Conservation (phyloP, 495 filamentous ascomycete genomes). For the Penicillium bovifimosum region DNA sequence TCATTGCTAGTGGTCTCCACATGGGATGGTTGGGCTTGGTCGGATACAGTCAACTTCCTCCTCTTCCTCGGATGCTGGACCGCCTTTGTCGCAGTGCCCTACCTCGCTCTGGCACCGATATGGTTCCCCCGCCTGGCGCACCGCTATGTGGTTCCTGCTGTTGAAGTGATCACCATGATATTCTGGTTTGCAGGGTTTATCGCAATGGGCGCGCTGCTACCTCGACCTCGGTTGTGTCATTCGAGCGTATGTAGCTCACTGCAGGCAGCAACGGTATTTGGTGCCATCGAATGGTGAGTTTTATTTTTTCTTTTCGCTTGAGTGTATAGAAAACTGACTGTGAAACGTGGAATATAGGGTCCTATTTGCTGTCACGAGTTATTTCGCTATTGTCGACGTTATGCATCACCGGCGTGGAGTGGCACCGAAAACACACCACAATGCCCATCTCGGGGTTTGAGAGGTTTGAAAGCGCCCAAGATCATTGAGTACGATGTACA, state of each 20-base stretch:
- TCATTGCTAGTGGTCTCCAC: constrained; percentile 23
- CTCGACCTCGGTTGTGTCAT: constrained; percentile 39
- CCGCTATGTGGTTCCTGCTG: constrained; percentile 55
- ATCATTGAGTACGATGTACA: not conserved
- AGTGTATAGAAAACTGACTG: not conserved
- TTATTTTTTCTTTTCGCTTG: constrained; percentile 1
- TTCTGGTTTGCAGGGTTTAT: constrained; percentile 88
- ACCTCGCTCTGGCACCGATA: constrained; percentile 58
- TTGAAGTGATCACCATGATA: constrained; percentile 68
- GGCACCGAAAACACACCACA: constrained; percentile 17
- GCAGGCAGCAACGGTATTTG: constrained; percentile 50
- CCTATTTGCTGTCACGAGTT: constrained; percentile 43
- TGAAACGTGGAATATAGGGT: constrained; percentile 31
- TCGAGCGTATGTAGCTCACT: constrained; percentile 43
- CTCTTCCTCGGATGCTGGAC: constrained; percentile 72
- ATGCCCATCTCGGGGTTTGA: constrained; percentile 22
- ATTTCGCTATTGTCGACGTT: constrained; percentile 20
- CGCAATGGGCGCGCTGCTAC: constrained; percentile 59
- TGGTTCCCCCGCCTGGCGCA: constrained; percentile 54
- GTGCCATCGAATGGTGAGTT: constrained; percentile 51
- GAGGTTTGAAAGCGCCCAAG: not conserved
- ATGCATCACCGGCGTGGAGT: constrained; percentile 16
- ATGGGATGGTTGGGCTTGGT: constrained; percentile 26
- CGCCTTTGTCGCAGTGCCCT: constrained; percentile 56
- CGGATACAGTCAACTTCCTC: constrained; percentile 58